These are phyloP conservation scores for Begonia peltatifolia DNA, from an alignment of 306 rosid genomes.

Conservation along the genomic window DNA sequence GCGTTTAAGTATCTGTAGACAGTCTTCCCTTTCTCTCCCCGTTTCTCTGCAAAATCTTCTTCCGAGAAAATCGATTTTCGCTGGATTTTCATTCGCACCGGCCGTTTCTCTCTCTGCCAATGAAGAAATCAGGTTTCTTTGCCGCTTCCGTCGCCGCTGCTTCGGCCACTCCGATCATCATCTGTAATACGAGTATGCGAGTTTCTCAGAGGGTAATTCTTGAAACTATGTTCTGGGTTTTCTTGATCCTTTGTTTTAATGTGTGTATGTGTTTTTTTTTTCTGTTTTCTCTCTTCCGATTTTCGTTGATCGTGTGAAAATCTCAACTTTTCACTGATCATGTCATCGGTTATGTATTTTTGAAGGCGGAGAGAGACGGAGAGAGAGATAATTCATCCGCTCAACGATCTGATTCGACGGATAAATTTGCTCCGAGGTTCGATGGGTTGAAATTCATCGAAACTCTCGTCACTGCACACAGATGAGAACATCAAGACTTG, in stretches of 20 bases:
- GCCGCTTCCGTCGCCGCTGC: slow-evolving; percentile 32
- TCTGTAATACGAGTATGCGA: slow-evolving; percentile 4
- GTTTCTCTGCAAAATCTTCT: slow-evolving; percentile 3
- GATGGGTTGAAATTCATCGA: slow-evolving; percentile 46
- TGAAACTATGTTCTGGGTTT: background rate
- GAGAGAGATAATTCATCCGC: slow-evolving; percentile 9
- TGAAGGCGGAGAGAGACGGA: slow-evolving; percentile 17
- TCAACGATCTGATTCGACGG: slow-evolving; percentile 5
- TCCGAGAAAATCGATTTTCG: slow-evolving; percentile 3
- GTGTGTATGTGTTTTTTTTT: no score
- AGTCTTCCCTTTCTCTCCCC: slow-evolving; percentile 5
- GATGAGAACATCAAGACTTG: slow-evolving; percentile 10
- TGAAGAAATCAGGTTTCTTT: slow-evolving; percentile 30
- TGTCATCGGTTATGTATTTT: background rate
- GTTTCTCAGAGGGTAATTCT: slow-evolving; percentile 13
- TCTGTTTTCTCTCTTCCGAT: no score
- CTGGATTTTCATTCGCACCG: background rate
- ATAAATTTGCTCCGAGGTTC: slow-evolving; percentile 30
- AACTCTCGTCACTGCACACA: slow-evolving; percentile 35
- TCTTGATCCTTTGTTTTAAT: no score
- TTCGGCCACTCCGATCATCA: slow-evolving; percentile 14
- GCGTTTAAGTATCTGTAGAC: slow-evolving; percentile 5
- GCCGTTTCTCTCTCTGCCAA: slow-evolving; percentile 1
- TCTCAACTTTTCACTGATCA: background rate
- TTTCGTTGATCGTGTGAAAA: no score